Conservation (phyloP, 768 basidiomycete genomes). For the Zangia roseola region DNA sequence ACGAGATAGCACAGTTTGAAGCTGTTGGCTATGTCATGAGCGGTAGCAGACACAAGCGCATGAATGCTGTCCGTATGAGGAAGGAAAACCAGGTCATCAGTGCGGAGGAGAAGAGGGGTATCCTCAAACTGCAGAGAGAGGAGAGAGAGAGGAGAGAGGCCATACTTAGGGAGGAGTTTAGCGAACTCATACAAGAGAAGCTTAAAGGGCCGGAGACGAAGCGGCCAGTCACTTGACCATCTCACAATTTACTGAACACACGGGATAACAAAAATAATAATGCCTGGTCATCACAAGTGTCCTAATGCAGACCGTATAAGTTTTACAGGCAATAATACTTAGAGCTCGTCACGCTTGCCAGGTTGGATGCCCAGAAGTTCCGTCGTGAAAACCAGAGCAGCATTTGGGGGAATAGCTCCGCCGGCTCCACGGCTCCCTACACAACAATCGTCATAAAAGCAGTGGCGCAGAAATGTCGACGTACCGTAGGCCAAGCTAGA, state of each 20-base stretch:
- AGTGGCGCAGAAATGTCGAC: slow-evolving; percentile 31
- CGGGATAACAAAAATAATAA: neutral
- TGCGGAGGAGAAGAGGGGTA: slow-evolving; percentile 96
- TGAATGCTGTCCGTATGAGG: slow-evolving; percentile 98
- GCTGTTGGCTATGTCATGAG: slow-evolving; percentile 96
- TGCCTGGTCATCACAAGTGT: neutral
- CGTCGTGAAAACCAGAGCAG: slow-evolving; percentile 83
- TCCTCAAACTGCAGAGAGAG: slow-evolving; percentile 91
- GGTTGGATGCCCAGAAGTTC: slow-evolving; percentile 71
- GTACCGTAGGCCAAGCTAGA: slow-evolving; percentile 77
- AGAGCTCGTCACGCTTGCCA: slow-evolving; percentile 54
- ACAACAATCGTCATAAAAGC: neutral
- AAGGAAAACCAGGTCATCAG: slow-evolving; percentile 99
- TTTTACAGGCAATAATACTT: slow-evolving; percentile 6
- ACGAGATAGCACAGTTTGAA: slow-evolving; percentile 87
- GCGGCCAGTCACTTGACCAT: slow-evolving; percentile 11
- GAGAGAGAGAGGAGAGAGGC: slow-evolving; percentile 90
- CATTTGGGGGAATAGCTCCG: slow-evolving; percentile 70
- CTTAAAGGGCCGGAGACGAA: slow-evolving; percentile 51
- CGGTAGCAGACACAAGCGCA: slow-evolving; percentile 88
- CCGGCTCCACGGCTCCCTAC: slow-evolving; percentile 76
- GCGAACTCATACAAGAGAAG: slow-evolving; percentile 74
- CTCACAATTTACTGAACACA: neutral
- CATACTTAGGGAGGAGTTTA: slow-evolving; percentile 87
- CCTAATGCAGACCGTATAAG: neutral